Percentiles rank a stretch among this genome's conserved stretches.
Conservation (phyloP, 73 alveolate species). For the Effrenium voratum region DNA sequence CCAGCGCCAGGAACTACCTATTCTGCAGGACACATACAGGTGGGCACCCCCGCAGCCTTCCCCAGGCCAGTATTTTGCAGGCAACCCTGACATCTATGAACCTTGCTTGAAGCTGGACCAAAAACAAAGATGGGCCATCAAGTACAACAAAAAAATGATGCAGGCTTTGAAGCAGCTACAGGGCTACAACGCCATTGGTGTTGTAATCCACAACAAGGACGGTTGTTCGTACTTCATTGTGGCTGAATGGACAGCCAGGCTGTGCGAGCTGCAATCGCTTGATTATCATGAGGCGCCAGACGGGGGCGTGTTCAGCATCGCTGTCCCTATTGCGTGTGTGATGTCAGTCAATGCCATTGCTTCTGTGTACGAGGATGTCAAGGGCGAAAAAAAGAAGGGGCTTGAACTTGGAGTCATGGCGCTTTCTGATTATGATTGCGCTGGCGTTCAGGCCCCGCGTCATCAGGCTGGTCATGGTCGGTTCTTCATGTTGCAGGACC, state of each 20-base stretch:
- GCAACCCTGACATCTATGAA: not conserved
- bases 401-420: not conserved
- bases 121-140: not conserved
- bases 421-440: not conserved
- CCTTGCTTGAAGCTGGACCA: not conserved
- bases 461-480: not conserved
- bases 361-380: not conserved
- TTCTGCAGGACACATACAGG: not conserved
- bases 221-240: not conserved
- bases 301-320: not conserved
- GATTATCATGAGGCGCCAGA: not conserved
- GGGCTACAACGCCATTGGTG: not conserved
- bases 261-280: not conserved
- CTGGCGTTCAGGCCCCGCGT: not conserved
- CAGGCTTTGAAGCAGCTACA: not conserved
- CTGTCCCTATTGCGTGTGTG: not conserved
- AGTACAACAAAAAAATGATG: not conserved
- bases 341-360: not conserved
- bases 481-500: not conserved
- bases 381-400: not conserved
- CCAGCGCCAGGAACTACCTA: not conserved
- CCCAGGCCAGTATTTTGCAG: not conserved
- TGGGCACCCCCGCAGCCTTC: conserved; percentile 39
- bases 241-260: not conserved
- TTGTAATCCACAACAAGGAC: not conserved